Base-by-base conservation (phyloP, 768 basidiomycete genomes). In the Auriscalpium vulgare region DNA sequence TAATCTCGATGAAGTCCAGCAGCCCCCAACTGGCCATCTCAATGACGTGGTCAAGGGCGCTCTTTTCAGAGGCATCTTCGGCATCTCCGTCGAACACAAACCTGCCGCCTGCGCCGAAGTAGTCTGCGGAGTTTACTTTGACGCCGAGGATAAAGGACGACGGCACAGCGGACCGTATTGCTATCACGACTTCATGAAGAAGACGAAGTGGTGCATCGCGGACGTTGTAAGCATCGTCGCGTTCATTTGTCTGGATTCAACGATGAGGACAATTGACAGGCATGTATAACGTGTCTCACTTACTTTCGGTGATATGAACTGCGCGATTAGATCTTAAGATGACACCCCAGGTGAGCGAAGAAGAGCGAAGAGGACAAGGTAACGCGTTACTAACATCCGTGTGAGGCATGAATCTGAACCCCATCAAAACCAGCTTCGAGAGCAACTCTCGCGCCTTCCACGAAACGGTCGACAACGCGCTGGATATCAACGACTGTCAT, bases 1-100 rank as follows among this genome's bases (percentile, higher is more conserved):
- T 90, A 57, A 95, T 80, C 68, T 95, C 92, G 51, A 95, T 82
- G 64, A 92, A 87, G 67, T 95, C 92, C 5, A 95, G 64, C 16
- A 72, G 69, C 1, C 77, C 76, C 83, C 89, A 90, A 40, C 68
- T 66, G 0, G 85, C 79, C 34, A 93, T 81, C 40, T 75, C 66
- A 16, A 71, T 67, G 11, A 92, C 72, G 63, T 93, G 84, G 19
- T 75, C 68, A 2, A 91, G 68, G 1, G 85, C 85, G 23, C 77
- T 71, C 8, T 61, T 58, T 47, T 74, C 72, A 59, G 72, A 73
- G 36, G 70, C 68, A 57, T 56, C 62, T 58, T 60, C 56, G 8
- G 35, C 62, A 57, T 47, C 36, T 56, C 47, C 35, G 60, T 54
- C 19, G 56, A 55, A 58, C 63, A 48, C 14, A n/a, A 48, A 14